Percentiles rank a stretch among this genome's conserved stretches.
These are phyloP conservation scores for Nitzschia sp. DNA, from an alignment of 108 stramenopile genomes.

Conservation along the genomic window DNA sequence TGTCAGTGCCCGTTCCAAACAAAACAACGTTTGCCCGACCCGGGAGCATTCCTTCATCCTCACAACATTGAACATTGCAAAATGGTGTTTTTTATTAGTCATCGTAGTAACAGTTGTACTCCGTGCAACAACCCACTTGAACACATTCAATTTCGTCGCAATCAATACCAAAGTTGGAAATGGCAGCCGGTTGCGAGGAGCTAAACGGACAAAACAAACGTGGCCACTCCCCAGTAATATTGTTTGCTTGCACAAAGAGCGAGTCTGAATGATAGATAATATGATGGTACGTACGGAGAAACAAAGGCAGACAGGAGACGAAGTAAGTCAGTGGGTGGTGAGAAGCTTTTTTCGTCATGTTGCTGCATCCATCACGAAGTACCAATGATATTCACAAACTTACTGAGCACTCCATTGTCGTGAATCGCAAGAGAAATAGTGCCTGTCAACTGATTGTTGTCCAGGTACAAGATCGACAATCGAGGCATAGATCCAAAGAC, in stretches of 20 bases:
- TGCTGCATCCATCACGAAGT: too few species aligned
- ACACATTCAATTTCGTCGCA: slow-evolving; percentile 30
- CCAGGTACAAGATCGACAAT: slow-evolving; percentile 38
- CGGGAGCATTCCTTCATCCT: too few species aligned
- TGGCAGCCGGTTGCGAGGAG: slow-evolving; percentile 3
- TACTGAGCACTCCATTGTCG: slow-evolving; percentile 35
- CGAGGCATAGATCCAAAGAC: slow-evolving; percentile 27
- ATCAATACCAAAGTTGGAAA: slow-evolving; percentile 35
- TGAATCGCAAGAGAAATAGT: slow-evolving; percentile 27
- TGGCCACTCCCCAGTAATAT: slow-evolving; percentile 47
- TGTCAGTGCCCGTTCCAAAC: too few species aligned
- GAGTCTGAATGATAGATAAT: too few species aligned
- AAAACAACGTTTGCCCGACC: too few species aligned
- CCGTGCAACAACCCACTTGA: slow-evolving; percentile 20
- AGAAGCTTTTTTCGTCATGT: neutral
- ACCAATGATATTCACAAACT: too few species aligned
- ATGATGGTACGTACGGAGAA: too few species aligned
- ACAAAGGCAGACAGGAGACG: too few species aligned
- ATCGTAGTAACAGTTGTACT: slow-evolving; percentile 12
- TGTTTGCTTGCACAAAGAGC: slow-evolving; percentile 39
- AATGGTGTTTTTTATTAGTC: too few species aligned
- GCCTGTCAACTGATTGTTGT: slow-evolving; percentile 46
- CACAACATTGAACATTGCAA: too few species aligned
- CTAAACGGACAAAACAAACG: slow-evolving; percentile 29
- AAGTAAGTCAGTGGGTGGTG: too few species aligned